A percentile compares a stretch with the other conserved stretches of the same genome.
Conservation (phyloP, 257 asterid species). For the Solanum chilense region DNA sequence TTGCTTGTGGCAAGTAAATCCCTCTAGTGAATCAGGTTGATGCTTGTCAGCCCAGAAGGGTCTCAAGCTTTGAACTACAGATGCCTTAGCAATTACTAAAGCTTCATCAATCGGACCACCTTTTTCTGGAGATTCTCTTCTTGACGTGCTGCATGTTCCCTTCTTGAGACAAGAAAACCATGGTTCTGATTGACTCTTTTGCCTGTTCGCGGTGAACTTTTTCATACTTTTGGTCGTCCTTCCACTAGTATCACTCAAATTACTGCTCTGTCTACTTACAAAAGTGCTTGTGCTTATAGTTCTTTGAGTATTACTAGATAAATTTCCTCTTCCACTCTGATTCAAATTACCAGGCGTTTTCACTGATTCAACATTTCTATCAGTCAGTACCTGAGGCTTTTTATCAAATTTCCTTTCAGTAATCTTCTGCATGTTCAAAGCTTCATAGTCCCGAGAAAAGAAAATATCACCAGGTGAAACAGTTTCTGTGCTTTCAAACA, state of each 20-base stretch:
- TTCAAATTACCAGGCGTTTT: slow-evolving; percentile 4
- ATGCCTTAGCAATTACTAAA: slow-evolving; percentile 54
- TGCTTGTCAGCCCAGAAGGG: slow-evolving; percentile 80
- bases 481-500: slow-evolving; percentile 51
- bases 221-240: slow-evolving; percentile 43
- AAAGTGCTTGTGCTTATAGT: slow-evolving; percentile 15
- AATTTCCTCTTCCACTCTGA: slow-evolving; percentile 1
- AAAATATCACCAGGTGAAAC: slow-evolving; percentile 57
- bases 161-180: slow-evolving; percentile 70
- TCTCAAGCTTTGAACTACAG: slow-evolving; percentile 58
- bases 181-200: slow-evolving; percentile 38
- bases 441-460: slow-evolving; percentile 37
- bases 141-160: slow-evolving; percentile 44
- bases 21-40: slow-evolving; percentile 48
- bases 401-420: slow-evolving; percentile 9
- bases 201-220: slow-evolving; percentile 42
- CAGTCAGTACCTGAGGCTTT: slow-evolving; percentile 23
- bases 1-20: slow-evolving; percentile 64
- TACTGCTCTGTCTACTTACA: slow-evolving; percentile 46
- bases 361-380: slow-evolving; percentile 6
- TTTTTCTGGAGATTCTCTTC: slow-evolving; percentile 44
- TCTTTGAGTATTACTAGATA: slow-evolving; percentile 10
- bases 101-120: slow-evolving; percentile 51
- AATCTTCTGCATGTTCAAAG: slow-evolving; percentile 7
- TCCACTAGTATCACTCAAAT: slow-evolving; percentile 35